Evolutionary conservation across 306 rosid species (phyloP).

Genomic region (Prinsepia uniflora): DNA sequence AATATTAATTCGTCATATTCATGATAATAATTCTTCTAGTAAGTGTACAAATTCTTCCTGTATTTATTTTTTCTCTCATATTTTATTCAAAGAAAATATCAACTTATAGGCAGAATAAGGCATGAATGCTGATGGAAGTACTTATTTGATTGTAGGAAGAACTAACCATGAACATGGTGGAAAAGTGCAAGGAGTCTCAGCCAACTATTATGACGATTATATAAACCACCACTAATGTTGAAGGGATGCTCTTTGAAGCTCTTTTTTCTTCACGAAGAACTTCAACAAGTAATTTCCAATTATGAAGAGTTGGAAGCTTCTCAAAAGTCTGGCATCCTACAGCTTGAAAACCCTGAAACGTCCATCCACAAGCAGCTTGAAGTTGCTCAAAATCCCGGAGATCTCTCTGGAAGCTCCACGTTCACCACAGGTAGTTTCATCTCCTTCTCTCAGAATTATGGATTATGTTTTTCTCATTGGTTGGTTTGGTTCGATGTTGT

Average conservation of each 20-base stretch:
- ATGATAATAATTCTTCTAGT: background rate
- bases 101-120: background rate
- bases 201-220: constrained; percentile 54
- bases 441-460: too few species aligned
- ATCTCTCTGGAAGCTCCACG: constrained; percentile 17
- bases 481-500: too few species aligned
- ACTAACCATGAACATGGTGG: constrained; percentile 60
- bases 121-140: constrained; percentile 13
- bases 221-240: constrained; percentile 66
- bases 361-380: constrained; percentile 22
- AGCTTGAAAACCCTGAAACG: constrained; percentile 33
- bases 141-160: constrained; percentile 55
- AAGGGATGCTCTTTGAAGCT: constrained; percentile 74
- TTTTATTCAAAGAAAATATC: constrained; percentile 1
- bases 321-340: constrained; percentile 31
- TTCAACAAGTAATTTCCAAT: constrained; percentile 60
- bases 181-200: constrained; percentile 65
- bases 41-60: background rate
- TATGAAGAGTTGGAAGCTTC: constrained; percentile 59
- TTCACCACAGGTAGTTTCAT: too few species aligned
- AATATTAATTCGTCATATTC: background rate
- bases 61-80: background rate
- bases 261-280: constrained; percentile 73
- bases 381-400: constrained; percentile 29
- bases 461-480: too few species aligned